Conservation (phyloP, 2,329 filamentous ascomycete genomes). For the Xylariaceae sp. region DNA sequence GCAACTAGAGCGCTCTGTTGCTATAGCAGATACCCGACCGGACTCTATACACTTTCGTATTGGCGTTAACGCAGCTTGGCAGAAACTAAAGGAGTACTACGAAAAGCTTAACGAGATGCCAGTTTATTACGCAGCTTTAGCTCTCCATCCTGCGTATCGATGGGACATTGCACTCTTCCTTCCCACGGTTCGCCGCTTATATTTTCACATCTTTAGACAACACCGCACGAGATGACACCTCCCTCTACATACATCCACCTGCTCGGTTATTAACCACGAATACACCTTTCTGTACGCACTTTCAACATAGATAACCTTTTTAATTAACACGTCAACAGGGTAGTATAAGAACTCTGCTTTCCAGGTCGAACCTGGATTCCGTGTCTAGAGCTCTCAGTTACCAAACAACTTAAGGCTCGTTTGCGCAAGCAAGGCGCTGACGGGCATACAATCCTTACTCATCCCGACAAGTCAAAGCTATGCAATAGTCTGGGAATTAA, state of each 20-base stretch:
- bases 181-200: background rate
- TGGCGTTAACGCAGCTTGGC: too few relatives aligned
- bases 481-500: background rate
- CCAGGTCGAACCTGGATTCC: background rate
- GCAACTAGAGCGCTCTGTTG: too few relatives aligned
- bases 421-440: background rate
- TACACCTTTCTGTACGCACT: background rate
- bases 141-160: too few relatives aligned
- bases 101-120: too few relatives aligned
- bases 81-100: too few relatives aligned
- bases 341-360: constrained; percentile 5
- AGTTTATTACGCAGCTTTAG: too few relatives aligned
- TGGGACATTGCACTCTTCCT: too few relatives aligned
- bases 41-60: too few relatives aligned
- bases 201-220: background rate
- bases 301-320: constrained; percentile 3
- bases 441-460: constrained; percentile 5
- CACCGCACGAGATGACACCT: background rate
- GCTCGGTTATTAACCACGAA: background rate
- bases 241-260: background rate
- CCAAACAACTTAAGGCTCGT: background rate
- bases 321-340: background rate
- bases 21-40: too few relatives aligned
- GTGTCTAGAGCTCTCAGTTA: background rate
- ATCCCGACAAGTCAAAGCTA: constrained; percentile 6